Evolutionary conservation across 179 eudicot genomes (phyloP).

Genomic region (Silene coronaria): DNA sequence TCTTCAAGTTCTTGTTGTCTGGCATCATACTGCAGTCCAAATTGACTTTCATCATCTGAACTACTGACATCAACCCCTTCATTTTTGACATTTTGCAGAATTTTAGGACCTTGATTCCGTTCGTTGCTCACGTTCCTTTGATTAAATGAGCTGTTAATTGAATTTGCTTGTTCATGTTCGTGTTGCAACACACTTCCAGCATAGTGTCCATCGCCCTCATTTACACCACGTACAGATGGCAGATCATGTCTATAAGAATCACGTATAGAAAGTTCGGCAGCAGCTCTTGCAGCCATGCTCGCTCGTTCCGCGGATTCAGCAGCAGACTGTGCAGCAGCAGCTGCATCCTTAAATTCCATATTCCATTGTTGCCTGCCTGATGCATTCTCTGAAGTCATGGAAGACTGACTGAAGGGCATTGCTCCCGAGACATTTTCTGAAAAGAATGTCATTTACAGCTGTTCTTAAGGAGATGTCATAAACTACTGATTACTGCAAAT

Average conservation of each 20-base stretch:
- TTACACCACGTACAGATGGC: slow-evolving; percentile 23
- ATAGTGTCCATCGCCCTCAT: slow-evolving; percentile 23
- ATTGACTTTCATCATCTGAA: slow-evolving; percentile 14
- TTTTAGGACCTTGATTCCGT: slow-evolving; percentile 24
- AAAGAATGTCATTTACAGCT: slow-evolving; percentile 13
- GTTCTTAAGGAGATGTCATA: slow-evolving; percentile 7
- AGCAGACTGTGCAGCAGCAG: slow-evolving; percentile 90
- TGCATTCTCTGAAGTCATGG: slow-evolving; percentile 30
- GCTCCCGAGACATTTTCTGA: slow-evolving; percentile 39
- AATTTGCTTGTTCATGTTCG: slow-evolving; percentile 24
- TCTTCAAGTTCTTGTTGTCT: slow-evolving; percentile 10
- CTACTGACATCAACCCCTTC: slow-evolving; percentile 23
- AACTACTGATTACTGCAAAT: background rate
- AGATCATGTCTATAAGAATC: slow-evolving; percentile 32
- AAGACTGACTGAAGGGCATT: slow-evolving; percentile 25
- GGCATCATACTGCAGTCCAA: slow-evolving; percentile 6
- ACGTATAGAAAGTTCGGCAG: slow-evolving; percentile 62
- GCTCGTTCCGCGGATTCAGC: slow-evolving; percentile 90
- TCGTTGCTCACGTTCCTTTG: slow-evolving; percentile 29
- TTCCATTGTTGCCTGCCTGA: slow-evolving; percentile 45
- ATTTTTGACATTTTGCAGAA: slow-evolving; percentile 19
- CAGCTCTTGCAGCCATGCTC: slow-evolving; percentile 89
- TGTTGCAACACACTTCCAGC: slow-evolving; percentile 22
- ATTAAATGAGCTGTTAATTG: slow-evolving; percentile 25
- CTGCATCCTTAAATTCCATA: slow-evolving; percentile 80